Conservation (phyloP, 768 basidiomycete genomes). For the Podaxis mareebaensis region DNA sequence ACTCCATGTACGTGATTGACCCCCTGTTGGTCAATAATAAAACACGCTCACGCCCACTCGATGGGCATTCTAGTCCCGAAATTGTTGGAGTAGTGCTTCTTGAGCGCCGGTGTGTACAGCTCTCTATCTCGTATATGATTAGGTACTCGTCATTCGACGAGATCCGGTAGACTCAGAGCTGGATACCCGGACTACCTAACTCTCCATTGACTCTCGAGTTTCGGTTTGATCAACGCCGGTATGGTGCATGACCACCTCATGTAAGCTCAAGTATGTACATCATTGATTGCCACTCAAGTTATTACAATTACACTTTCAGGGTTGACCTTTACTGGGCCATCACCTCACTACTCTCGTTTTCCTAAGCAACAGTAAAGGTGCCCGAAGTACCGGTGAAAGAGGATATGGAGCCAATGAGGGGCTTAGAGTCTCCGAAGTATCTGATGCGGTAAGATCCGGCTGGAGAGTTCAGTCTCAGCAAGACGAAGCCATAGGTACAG, state of each 20-base stretch:
- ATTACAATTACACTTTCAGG: slow-evolving; percentile 15
- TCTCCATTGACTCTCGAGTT: too few relatives aligned
- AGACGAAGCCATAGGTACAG: slow-evolving; percentile 13
- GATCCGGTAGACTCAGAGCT: too few relatives aligned
- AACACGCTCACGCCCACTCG: background rate
- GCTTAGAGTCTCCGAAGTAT: slow-evolving; percentile 80
- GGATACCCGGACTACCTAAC: too few relatives aligned
- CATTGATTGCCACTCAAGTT: background rate
- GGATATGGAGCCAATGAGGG: slow-evolving; percentile 59
- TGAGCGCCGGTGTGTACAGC: background rate
- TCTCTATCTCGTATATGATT: background rate
- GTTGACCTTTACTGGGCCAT: slow-evolving; percentile 52
- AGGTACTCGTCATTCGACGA: too few relatives aligned
- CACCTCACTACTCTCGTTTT: slow-evolving; percentile 48
- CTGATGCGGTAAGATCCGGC: slow-evolving; percentile 71
- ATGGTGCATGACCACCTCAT: background rate
- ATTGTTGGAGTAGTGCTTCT: background rate
- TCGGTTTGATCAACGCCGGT: too few relatives aligned
- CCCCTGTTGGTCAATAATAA: background rate
- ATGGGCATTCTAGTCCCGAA: background rate
- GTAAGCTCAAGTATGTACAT: background rate
- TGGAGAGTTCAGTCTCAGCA: slow-evolving; percentile 23
- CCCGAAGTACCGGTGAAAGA: slow-evolving; percentile 65
- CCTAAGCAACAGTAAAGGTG: slow-evolving; percentile 56
- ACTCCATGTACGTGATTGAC: background rate